phyloP scores from a whole-genome alignment of 164 flowering plant species.

The Umbellularia californica region DNA sequence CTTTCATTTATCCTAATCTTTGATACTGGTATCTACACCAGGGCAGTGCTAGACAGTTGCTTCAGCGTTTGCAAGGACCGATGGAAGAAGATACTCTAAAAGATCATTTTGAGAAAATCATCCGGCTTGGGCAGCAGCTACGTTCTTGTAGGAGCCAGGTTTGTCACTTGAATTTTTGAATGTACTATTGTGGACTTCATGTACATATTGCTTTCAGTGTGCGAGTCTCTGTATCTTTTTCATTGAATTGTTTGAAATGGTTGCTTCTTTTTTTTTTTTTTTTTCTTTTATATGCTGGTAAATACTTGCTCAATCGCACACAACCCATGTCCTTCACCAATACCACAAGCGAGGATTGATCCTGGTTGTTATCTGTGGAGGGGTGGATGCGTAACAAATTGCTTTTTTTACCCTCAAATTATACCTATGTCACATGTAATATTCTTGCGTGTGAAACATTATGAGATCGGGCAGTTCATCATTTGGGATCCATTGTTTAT shows the following conservation, averaged over 20 bases:
- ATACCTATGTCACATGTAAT: too few species aligned
- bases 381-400: too few species aligned
- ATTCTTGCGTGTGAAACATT: too few species aligned
- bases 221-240: background rate
- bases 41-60: slow-evolving; percentile 96
- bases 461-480: background rate
- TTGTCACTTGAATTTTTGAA: slow-evolving; percentile 2
- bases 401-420: too few species aligned
- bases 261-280: too few species aligned
- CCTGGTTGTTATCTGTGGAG: too few species aligned
- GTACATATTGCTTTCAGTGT: too few species aligned
- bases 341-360: too few species aligned
- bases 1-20: background rate
- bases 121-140: slow-evolving; percentile 50
- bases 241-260: too few species aligned
- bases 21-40: slow-evolving; percentile 26
- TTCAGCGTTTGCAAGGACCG: slow-evolving; percentile 82
- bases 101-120: slow-evolving; percentile 74
- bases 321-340: too few species aligned
- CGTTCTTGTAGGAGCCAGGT: slow-evolving; percentile 53
- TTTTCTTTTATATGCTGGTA: too few species aligned
- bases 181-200: background rate
- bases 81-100: slow-evolving; percentile 67
- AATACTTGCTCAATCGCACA: too few species aligned
- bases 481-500: background rate